These are phyloP conservation scores for Trichosporon sp. DNA, from an alignment of 1,284 basidiomycete species.

Conservation along the genomic window DNA sequence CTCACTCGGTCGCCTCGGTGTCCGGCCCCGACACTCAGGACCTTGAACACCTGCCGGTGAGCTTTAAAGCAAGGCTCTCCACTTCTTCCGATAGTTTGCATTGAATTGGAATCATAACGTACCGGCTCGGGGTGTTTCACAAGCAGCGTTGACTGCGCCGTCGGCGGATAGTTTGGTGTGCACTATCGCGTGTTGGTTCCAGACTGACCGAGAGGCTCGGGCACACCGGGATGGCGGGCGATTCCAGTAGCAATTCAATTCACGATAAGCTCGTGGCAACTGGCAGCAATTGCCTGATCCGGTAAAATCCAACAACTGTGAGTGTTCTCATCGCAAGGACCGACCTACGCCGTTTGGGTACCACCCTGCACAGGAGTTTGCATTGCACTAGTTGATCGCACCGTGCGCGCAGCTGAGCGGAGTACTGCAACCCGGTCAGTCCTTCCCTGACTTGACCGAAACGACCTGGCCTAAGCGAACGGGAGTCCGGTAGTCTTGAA, in stretches of 20 bases:
- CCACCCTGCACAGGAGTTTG: neutral
- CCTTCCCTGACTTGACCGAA: neutral
- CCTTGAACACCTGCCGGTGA: neutral
- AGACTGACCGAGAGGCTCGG: neutral
- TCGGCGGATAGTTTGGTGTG: neutral
- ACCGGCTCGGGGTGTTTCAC: neutral
- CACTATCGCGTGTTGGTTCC: neutral
- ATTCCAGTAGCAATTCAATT: slow-evolving; percentile 7
- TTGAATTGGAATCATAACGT: neutral
- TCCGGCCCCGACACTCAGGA: neutral
- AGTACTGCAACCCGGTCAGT: neutral
- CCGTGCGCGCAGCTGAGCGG: neutral
- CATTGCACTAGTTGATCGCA: neutral
- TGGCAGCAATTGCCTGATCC: neutral
- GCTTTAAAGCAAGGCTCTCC: neutral
- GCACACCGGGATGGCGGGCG: neutral
- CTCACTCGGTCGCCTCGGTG: neutral
- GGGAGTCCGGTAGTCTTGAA: neutral
- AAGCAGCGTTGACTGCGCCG: neutral
- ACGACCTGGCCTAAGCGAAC: neutral
- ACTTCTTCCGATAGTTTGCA: neutral
- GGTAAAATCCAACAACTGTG: neutral
- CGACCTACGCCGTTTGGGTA: too few relatives aligned
- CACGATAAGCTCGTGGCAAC: slow-evolving; percentile 12
- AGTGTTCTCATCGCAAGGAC: too few relatives aligned